Conservation (phyloP, 2,329 filamentous ascomycete species). For the Penicillium sp. region DNA sequence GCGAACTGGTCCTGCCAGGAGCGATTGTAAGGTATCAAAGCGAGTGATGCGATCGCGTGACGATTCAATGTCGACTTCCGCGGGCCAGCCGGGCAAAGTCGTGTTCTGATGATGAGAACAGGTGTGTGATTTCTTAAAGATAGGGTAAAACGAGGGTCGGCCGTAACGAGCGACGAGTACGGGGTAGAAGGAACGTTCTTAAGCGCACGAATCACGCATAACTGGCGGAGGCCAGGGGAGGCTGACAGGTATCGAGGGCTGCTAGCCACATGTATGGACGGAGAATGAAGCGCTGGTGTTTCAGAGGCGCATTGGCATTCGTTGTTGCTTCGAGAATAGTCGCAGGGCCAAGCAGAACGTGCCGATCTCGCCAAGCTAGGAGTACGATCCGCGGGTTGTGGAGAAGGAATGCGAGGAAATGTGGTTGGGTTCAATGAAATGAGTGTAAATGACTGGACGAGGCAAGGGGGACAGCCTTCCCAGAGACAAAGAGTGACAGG, state of each 20-base stretch:
- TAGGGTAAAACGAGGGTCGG: background rate
- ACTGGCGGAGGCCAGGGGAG: constrained; percentile 13
- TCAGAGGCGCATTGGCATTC: constrained; percentile 12
- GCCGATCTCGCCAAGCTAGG: constrained; percentile 25
- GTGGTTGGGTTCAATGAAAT: background rate
- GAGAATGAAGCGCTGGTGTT: constrained; percentile 10
- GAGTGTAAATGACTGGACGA: constrained; percentile 9
- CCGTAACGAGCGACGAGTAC: constrained; percentile 10
- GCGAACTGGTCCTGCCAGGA: constrained; percentile 33
- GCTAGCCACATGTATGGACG: constrained; percentile 2
- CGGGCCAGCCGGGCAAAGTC: constrained; percentile 40
- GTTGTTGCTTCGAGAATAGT: constrained; percentile 5
- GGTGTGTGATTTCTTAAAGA: background rate
- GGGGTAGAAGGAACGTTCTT: constrained; percentile 10
- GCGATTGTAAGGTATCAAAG: constrained; percentile 6
- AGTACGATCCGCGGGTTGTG: constrained; percentile 14
- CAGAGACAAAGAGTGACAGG: constrained; percentile 5
- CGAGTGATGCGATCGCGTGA: constrained; percentile 10
- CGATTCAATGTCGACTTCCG: constrained; percentile 26
- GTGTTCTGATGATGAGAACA: constrained; percentile 2
- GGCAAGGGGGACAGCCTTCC: background rate
- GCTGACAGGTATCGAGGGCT: constrained; percentile 2
- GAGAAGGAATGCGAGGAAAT: constrained; percentile 19
- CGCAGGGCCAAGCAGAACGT: constrained; percentile 11
- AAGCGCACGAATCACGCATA: constrained; percentile 22